Evolutionary conservation across 805 yeast species (phyloP).

Genomic region (Teunomyces cretensis): DNA sequence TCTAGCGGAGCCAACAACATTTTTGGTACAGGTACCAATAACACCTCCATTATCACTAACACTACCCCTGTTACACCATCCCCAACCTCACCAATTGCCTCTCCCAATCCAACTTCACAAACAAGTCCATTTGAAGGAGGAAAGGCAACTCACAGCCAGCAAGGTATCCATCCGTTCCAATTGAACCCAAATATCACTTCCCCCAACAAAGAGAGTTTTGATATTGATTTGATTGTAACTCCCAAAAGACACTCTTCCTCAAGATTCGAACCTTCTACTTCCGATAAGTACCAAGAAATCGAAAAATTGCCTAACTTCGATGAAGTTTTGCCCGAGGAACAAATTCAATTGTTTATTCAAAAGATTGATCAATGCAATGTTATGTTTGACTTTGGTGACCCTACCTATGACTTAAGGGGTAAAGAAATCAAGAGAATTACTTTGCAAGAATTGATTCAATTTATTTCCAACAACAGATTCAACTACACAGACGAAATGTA

Average conservation of each 20-base stretch:
- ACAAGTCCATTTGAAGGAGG: constrained; percentile 9
- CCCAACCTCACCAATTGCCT: constrained; percentile 24
- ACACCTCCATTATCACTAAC: constrained; percentile 7
- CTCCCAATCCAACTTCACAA: constrained; percentile 10
- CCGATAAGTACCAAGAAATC: constrained; percentile 45
- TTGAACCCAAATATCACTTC: constrained; percentile 56
- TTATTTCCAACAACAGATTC: constrained; percentile 78
- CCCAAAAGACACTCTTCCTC: constrained; percentile 94
- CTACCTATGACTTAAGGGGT: constrained; percentile 86
- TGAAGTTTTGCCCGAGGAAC: constrained; percentile 79
- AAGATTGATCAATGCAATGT: constrained; percentile 94
- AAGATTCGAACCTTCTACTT: constrained; percentile 74
- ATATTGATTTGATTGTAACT: constrained; percentile 71
- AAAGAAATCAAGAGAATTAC: constrained; percentile 89
- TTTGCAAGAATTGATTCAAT: constrained; percentile 84
- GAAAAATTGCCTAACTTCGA: constrained; percentile 81
- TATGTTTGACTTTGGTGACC: constrained; percentile 91
- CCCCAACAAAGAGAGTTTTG: constrained; percentile 64
- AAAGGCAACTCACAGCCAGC: constrained; percentile 9
- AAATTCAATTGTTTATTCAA: constrained; percentile 73
- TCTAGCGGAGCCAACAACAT: constrained; percentile 6
- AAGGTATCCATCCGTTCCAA: constrained; percentile 43
- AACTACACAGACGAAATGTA: constrained; percentile 90
- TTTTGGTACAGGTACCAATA: constrained; percentile 9
- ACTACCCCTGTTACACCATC: constrained; percentile 19